Percentiles rank a stretch among this genome's conserved stretches.
Evolutionary conservation across 768 basidiomycete genomes (phyloP).

Genomic region (Xerocomus spinulosus): DNA sequence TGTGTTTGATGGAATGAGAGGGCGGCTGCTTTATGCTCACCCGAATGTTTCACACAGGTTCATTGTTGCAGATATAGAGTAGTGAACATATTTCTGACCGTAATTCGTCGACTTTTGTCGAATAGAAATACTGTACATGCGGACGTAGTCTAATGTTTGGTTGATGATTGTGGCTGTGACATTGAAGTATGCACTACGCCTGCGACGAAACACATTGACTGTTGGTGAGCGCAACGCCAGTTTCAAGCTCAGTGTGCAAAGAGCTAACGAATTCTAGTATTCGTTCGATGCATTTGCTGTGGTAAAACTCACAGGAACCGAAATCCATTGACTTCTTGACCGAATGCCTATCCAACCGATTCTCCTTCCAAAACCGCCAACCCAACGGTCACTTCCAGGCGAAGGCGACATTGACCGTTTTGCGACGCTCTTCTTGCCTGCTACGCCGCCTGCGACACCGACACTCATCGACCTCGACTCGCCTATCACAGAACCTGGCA

Average conservation of each 20-base stretch:
- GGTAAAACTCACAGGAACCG: not conserved
- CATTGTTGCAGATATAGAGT: not conserved
- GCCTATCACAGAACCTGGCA: not conserved
- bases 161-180: not conserved
- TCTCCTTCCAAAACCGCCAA: not conserved
- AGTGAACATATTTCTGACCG: too few relatives aligned
- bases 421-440: constrained; percentile 40
- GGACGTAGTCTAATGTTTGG: too few relatives aligned
- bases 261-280: too few relatives aligned
- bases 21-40: not conserved
- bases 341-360: not conserved
- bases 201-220: not conserved
- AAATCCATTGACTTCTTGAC: not conserved
- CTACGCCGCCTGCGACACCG: constrained; percentile 30
- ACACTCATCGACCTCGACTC: constrained; percentile 1
- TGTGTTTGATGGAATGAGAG: constrained; percentile 1
- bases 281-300: not conserved
- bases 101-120: too few relatives aligned
- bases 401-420: constrained; percentile 38
- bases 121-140: too few relatives aligned
- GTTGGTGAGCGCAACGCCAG: not conserved
- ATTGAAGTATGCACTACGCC: not conserved
- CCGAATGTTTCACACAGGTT: not conserved
- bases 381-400: not conserved
- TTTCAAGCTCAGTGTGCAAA: too few relatives aligned